These are phyloP conservation scores for Beauveria rudraprayagi DNA, from an alignment of 2,329 filamentous ascomycete genomes.

Conservation along the genomic window DNA sequence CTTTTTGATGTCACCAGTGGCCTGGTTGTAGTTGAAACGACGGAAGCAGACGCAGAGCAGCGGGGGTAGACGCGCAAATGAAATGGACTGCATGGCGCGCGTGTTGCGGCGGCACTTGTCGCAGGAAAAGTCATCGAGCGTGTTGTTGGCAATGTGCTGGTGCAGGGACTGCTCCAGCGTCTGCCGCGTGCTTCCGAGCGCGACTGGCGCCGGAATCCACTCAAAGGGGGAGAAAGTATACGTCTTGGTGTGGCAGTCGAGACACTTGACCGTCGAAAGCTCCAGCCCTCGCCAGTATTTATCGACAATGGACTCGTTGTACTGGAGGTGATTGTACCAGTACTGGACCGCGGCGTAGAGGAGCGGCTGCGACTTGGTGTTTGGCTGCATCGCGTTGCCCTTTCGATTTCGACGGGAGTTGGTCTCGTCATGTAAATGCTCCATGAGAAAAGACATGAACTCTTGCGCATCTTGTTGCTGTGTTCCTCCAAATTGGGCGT, in stretches of 20 bases:
- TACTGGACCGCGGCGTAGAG: conserved; percentile 59
- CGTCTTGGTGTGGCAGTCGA: conserved; percentile 43
- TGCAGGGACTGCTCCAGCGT: conserved; percentile 55
- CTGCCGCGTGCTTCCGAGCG: conserved; percentile 19
- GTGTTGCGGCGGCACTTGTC: conserved; percentile 63
- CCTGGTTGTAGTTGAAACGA: conserved; percentile 35
- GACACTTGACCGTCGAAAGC: conserved; percentile 63
- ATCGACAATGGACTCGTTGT: conserved; percentile 68
- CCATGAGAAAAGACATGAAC: conserved; percentile 75
- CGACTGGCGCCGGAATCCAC: conserved; percentile 42
- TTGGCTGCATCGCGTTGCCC: conserved; percentile 23
- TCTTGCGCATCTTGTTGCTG: conserved; percentile 89
- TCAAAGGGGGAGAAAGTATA: conserved; percentile 41
- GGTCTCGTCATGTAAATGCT: conserved; percentile 78
- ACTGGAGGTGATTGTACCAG: conserved; percentile 63
- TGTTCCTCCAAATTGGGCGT: conserved; percentile 55
- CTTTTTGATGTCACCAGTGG: conserved; percentile 43
- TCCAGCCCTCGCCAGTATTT: conserved; percentile 73
- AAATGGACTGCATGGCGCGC: conserved; percentile 61
- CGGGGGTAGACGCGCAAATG: conserved; percentile 69
- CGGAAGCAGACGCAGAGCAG: conserved; percentile 73
- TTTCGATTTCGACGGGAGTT: conserved; percentile 48
- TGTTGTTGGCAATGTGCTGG: conserved; percentile 61
- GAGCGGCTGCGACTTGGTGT: conserved; percentile 25
- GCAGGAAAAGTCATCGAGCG: conserved; percentile 63